Base-by-base conservation (phyloP, 228 moss, liverwort and hornwort species). In the Sphagnum fallax region DNA sequence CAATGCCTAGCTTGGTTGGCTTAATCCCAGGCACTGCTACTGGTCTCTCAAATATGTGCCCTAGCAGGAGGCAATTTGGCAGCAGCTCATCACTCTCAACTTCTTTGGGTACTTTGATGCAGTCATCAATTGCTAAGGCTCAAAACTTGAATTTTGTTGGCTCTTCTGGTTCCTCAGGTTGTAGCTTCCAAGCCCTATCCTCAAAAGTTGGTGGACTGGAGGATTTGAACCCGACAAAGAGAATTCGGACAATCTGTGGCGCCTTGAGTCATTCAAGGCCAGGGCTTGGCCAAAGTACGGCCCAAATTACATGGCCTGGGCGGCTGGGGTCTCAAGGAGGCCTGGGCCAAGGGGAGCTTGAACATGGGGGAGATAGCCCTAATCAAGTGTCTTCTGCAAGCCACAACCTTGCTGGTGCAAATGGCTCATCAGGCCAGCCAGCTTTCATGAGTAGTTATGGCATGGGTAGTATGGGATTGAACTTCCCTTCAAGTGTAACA, bases 291-390 rank as follows among this genome's bases (percentile, higher is more conserved):
- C 87, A 76, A 71, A 73, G 75, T 58, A 71, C 74, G 6, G 11
- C 73, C 47, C 82, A 80, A 50, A 82, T 78, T 51, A 68, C 55
- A 9, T 69, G 78, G 65, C 80, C 82, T 48, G 16, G 50, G 0
- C 85, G 88, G 88, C 74, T 76, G 69, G 82, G 84, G 8, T 74
- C 77, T 75, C 74, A 82, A 32, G 82, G 77, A 70, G 81, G 82
- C 58, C 69, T 84, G 50, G 88, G 88, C 55, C 49, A 80, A 76
- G 87, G 78, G 51, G 83, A 87, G 67, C 62, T 86, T 57, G 77
- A 82, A 52, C 82, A 82, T 53, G 62, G 81, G 62, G 65, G 71
- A 81, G 52, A 65, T 82, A 62, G 65, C 83, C 65, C 70, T 74
- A 50, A 69, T 58, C 51, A 51, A 52, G 51, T 79, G 64, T 77